Evolutionary conservation across 2,329 filamentous ascomycete species (phyloP).

Genomic region (Penicillium sp.): DNA sequence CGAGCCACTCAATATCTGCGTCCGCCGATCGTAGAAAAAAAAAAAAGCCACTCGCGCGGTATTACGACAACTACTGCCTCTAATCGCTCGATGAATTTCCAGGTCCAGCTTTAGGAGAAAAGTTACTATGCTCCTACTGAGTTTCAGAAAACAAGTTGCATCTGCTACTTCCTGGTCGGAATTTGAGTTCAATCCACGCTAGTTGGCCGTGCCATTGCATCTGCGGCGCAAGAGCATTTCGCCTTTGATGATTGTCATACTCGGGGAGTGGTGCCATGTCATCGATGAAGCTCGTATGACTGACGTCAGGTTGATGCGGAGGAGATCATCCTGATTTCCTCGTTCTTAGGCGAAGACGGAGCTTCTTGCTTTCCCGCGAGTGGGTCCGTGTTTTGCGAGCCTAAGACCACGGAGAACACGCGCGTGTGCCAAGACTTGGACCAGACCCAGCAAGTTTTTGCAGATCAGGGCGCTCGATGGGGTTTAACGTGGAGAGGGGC

Average conservation of each 20-base stretch:
- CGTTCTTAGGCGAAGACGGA: background rate
- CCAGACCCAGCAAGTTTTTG: slow-evolving; percentile 8
- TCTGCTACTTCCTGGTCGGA: background rate
- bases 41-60: background rate
- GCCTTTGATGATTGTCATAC: background rate
- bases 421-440: slow-evolving; percentile 27
- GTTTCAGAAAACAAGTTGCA: background rate
- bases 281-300: slow-evolving; percentile 5
- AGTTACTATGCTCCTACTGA: background rate
- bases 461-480: slow-evolving; percentile 22
- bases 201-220: background rate
- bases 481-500: slow-evolving; percentile 15
- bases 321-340: slow-evolving; percentile 12
- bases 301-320: slow-evolving; percentile 23
- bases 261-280: slow-evolving; percentile 13
- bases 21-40: background rate
- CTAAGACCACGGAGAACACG: slow-evolving; percentile 17
- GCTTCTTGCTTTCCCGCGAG: background rate
- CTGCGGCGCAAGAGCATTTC: background rate
- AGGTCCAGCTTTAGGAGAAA: background rate
- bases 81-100: slow-evolving; percentile 4
- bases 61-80: background rate
- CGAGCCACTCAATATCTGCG: background rate
- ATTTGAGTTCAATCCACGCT: background rate
- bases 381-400: slow-evolving; percentile 3